Base-by-base conservation (phyloP, 2,329 filamentous ascomycete genomes). In the Stagonosporopsis vannaccii region DNA sequence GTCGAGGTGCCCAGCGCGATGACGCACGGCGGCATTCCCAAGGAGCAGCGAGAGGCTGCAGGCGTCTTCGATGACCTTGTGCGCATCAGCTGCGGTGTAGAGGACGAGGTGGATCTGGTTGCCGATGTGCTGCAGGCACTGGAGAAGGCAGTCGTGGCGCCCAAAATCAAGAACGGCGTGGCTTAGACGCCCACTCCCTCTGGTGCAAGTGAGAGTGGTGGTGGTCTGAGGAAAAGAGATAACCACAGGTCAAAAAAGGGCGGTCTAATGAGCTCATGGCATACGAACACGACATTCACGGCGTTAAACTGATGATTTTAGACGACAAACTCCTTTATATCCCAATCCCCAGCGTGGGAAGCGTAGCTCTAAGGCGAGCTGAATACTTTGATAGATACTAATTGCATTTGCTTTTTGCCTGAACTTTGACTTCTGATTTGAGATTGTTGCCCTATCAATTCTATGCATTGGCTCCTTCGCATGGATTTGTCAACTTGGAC, bases 1-100 rank as follows among this genome's bases (percentile, higher is more conserved):
- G 89, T 93, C 67, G 95, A 99, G 80, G 86, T 99, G 2, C 95
- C 95, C 20, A 91, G 90, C 69, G 91, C 88, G 78, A 99, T 99
- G 95, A 99, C 95, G 17, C 95, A 99, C 77, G 91, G 92, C 22
- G 95, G 94, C 56, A 99, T 99, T 64, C 95, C 95, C 45, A 87
- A 85, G 75, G 92, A 92, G 59, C 87, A 96, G 81, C 85, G 95
- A 55, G 95, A 99, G 83, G 90, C 89, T 3, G 92, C 95, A 0
- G 95, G 95, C 59, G 92, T 99, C 28, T 98, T 88, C 71, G 95
- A 99, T 73, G 95, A 99, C 76, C 84, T 99, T 7, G 91, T 99
- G 26, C 86, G 95, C 63, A 83, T 99, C 58, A 96, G 92, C 83
- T 97, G 92, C 75, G 95, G 95, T 70, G 87, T 99, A 51, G 95